Percentiles rank a stretch among this genome's conserved stretches.
phyloP scores from a whole-genome alignment of 768 basidiomycete genomes.

The Calvatia gigantea region DNA sequence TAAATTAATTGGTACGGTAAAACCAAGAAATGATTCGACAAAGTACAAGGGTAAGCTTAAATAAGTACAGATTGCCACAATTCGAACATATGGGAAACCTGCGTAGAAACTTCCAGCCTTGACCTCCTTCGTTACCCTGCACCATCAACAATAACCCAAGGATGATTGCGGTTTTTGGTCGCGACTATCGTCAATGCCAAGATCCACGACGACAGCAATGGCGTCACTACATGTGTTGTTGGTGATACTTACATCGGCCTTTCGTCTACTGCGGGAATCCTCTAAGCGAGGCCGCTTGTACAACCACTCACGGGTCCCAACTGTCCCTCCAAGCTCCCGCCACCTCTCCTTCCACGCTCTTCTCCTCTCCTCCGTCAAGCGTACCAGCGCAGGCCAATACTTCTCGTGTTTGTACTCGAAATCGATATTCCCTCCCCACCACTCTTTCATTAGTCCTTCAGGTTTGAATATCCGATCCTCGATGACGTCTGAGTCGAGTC shows the following conservation, averaged over 20 bases:
- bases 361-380: conserved; percentile 48
- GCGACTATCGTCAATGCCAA: background rate
- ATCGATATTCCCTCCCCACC: conserved; percentile 65
- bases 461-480: conserved; percentile 64
- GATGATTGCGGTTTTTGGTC: conserved; percentile 4
- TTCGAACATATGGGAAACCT: too few species aligned
- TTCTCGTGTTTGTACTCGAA: conserved; percentile 73
- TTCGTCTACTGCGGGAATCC: too few species aligned
- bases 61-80: too few species aligned
- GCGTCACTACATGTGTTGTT: too few species aligned
- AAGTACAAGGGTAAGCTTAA: too few species aligned
- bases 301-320: conserved; percentile 79
- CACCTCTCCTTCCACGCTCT: conserved; percentile 55
- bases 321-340: conserved; percentile 61
- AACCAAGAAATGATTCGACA: too few species aligned
- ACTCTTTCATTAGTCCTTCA: conserved; percentile 65
- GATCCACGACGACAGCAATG: background rate
- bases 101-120: too few species aligned
- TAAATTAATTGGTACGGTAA: too few species aligned
- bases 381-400: conserved; percentile 70
- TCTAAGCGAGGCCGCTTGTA: conserved; percentile 55
- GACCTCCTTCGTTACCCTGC: background rate
- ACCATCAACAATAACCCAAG: conserved; percentile 2
- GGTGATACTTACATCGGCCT: too few species aligned
- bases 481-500: conserved; percentile 62